phyloP scores from a whole-genome alignment of 2,329 filamentous ascomycete genomes.

The Furcasterigmium sp. region DNA sequence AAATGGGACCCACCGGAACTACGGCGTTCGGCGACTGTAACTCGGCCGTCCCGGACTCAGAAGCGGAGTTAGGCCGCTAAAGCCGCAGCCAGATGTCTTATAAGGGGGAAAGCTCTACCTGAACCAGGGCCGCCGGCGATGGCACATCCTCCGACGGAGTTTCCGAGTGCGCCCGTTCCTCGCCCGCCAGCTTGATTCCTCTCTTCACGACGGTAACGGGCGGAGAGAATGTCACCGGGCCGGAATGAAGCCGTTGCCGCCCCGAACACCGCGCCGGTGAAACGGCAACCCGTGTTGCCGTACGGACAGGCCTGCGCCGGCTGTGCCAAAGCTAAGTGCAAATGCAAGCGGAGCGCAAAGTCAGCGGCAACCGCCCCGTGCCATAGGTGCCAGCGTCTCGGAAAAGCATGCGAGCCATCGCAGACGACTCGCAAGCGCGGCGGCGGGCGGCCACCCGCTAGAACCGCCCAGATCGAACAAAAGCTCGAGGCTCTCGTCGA shows the following conservation, averaged over 20 bases:
- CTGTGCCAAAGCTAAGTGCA: slow-evolving; percentile 1
- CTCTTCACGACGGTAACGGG: neutral
- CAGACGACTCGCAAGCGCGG: slow-evolving; percentile 1
- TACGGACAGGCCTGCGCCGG: slow-evolving; percentile 2
- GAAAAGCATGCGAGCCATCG: neutral
- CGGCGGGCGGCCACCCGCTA: neutral
- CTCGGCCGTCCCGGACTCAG: neutral
- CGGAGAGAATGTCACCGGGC: neutral
- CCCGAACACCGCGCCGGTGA: neutral
- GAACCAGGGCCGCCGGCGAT: neutral
- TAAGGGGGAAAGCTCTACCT: neutral
- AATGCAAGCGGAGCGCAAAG: neutral
- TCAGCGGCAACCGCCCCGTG: neutral
- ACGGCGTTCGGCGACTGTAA: neutral
- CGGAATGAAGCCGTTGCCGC: neutral
- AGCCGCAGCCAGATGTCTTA: no score
- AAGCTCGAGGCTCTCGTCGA: slow-evolving; percentile 1
- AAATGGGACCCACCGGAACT: neutral
- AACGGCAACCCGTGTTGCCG: neutral
- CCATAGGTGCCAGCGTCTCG: neutral
- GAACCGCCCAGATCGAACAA: neutral
- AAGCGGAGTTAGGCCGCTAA: neutral
- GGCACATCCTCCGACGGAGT: neutral
- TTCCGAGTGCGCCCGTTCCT: neutral
- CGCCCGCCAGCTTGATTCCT: neutral